phyloP scores from a whole-genome alignment of 257 asterid species.

The Gentiana straminea region DNA sequence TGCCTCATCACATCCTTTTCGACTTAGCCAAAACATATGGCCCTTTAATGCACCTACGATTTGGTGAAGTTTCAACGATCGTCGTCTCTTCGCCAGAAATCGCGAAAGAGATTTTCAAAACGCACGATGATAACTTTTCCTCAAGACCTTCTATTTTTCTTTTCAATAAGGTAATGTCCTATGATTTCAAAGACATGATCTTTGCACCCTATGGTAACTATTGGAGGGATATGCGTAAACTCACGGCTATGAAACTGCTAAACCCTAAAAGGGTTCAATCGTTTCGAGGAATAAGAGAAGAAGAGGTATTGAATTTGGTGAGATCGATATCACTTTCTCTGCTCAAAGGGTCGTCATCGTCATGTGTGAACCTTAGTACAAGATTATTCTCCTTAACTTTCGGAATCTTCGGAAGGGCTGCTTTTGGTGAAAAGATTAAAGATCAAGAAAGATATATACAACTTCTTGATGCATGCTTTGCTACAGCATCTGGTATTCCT shows the following conservation, averaged over 20 bases:
- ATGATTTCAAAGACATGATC: not conserved
- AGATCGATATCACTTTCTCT: not conserved
- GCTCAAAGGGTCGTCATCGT: not conserved
- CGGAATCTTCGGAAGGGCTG: not conserved
- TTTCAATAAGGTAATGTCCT: not conserved
- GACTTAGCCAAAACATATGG: conserved; percentile 1
- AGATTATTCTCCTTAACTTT: not conserved
- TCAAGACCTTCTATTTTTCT: not conserved
- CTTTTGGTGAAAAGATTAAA: not conserved
- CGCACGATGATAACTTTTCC: not conserved
- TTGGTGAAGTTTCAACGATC: not conserved
- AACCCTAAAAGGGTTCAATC: not conserved
- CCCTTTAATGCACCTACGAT: not conserved
- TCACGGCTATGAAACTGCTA: not conserved
- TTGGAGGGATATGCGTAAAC: not conserved
- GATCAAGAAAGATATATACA: too few relatives aligned
- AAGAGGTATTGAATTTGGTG: not conserved
- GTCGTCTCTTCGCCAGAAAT: conserved; percentile 7
- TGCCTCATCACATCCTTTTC: not conserved
- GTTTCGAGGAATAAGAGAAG: not conserved
- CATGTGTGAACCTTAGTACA: not conserved
- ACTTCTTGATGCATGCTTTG: not conserved
- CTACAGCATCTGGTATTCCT: not conserved
- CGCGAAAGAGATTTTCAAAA: conserved; percentile 6
- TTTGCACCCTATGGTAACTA: conserved; percentile 2